Evolutionary conservation across 305 asterid species (phyloP).

Genomic region (Fraxinus angustifolia): DNA sequence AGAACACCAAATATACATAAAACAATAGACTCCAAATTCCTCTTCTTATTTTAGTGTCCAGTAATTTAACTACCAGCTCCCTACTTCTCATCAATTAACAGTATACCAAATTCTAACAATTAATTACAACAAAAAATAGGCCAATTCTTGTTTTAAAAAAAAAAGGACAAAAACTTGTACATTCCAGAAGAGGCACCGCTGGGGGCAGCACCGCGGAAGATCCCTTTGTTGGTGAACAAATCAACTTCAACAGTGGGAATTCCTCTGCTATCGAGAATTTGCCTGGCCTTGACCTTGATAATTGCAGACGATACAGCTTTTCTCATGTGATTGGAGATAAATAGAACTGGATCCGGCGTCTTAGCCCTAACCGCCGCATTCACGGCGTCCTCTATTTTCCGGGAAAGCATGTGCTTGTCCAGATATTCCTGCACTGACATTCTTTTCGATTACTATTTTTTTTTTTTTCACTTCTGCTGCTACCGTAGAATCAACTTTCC

Average conservation of each 20-base stretch:
- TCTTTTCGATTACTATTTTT: slow-evolving; percentile 4
- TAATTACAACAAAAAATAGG: not conserved
- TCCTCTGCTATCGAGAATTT: slow-evolving; percentile 95
- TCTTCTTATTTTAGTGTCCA: not conserved
- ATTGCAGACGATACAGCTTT: slow-evolving; percentile 83
- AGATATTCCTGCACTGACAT: slow-evolving; percentile 98
- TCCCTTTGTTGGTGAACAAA: slow-evolving; percentile 84
- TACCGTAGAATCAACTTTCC: not conserved
- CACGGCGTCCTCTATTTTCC: slow-evolving; percentile 96
- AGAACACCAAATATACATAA: not conserved
- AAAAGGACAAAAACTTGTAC: slow-evolving; percentile 35
- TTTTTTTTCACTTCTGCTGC: not conserved
- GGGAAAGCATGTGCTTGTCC: slow-evolving; percentile 81
- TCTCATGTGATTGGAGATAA: slow-evolving; percentile 95
- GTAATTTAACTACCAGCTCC: not conserved
- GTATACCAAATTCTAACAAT: not conserved
- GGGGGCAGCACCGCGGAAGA: slow-evolving; percentile 83
- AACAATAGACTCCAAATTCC: not conserved
- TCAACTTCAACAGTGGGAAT: slow-evolving; percentile 99
- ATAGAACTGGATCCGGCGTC: slow-evolving; percentile 88
- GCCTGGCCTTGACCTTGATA: slow-evolving; percentile 86
- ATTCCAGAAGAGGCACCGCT: slow-evolving; percentile 76
- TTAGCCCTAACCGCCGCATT: slow-evolving; percentile 98
- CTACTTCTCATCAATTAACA: not conserved
- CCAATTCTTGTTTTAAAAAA: not conserved